phyloP scores from a whole-genome alignment of 495 filamentous ascomycete genomes.

The Oidiodendron maius region DNA sequence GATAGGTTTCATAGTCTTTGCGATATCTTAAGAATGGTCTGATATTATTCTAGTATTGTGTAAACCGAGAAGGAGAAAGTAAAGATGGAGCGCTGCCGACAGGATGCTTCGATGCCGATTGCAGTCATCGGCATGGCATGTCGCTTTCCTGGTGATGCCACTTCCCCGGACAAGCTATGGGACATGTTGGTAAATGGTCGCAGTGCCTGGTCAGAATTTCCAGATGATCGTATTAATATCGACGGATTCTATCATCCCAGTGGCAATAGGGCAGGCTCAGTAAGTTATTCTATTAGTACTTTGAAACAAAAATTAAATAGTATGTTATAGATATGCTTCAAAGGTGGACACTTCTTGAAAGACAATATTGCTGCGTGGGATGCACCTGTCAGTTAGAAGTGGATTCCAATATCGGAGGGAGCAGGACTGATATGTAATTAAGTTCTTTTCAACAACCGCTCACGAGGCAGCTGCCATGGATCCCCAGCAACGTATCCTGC shows the following conservation, averaged over 20 bases:
- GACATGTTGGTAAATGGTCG: constrained; percentile 30
- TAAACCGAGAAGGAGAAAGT: too few relatives aligned
- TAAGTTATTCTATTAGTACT: too few relatives aligned
- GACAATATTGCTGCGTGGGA: constrained; percentile 37
- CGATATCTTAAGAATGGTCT: too few relatives aligned
- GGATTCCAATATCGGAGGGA: too few relatives aligned
- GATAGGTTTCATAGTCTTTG: too few relatives aligned
- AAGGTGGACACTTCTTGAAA: constrained; percentile 39
- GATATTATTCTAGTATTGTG: too few relatives aligned
- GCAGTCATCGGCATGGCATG: constrained; percentile 34
- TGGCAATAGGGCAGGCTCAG: too few relatives aligned
- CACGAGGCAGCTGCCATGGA: constrained; percentile 52
- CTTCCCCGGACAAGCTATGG: constrained; percentile 37
- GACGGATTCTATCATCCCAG: constrained; percentile 35
- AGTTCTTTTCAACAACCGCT: constrained; percentile 49
- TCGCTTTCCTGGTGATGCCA: constrained; percentile 32
- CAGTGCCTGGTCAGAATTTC: constrained; percentile 29
- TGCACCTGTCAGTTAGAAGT: constrained; percentile 19
- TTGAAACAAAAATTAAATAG: too few relatives aligned
- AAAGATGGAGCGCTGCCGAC: too few relatives aligned
- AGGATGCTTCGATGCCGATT: constrained; percentile 23
- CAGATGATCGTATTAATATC: constrained; percentile 36
- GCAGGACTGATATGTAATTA: too few relatives aligned
- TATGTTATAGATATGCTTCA: constrained; percentile 4
- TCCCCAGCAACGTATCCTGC: constrained; percentile 46